Conservation (phyloP, 345 rosid genomes). For the Salix exigua region DNA sequence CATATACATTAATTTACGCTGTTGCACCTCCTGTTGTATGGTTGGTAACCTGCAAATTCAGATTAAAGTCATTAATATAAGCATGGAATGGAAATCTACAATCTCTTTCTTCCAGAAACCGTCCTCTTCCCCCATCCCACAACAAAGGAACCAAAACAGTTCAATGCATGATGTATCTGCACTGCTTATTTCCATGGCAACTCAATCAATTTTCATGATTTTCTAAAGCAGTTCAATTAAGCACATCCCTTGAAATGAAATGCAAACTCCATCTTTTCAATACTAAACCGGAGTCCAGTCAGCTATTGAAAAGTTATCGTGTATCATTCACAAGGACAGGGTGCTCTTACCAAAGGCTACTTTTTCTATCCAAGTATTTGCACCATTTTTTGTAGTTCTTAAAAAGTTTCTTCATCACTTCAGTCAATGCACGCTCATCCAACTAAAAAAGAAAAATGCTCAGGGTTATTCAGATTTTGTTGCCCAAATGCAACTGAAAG, state of each 20-base stretch:
- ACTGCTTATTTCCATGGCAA: neutral
- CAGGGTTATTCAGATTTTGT: neutral
- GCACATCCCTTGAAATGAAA: neutral
- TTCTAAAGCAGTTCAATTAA: neutral
- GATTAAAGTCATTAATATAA: neutral
- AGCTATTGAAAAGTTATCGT: neutral
- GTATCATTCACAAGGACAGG: neutral
- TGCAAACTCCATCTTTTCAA: neutral
- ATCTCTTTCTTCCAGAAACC: neutral
- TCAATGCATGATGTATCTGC: neutral
- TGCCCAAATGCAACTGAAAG: neutral
- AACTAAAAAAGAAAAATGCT: constrained; percentile 37
- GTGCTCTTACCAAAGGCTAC: constrained; percentile 88
- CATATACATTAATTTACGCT: constrained; percentile 90
- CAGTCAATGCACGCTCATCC: constrained; percentile 92
- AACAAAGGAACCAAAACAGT: neutral
- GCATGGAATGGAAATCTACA: neutral
- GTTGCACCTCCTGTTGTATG: constrained; percentile 99
- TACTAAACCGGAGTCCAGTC: no score
- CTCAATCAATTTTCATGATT: neutral
- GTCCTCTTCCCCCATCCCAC: neutral
- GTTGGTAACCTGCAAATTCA: constrained; percentile 82
- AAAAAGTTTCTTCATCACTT: constrained; percentile 98
- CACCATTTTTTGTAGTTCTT: constrained; percentile 99
- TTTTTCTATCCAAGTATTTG: constrained; percentile 90